Base-by-base conservation (phyloP, 345 rosid genomes). In the Eucalyptus cloeziana region DNA sequence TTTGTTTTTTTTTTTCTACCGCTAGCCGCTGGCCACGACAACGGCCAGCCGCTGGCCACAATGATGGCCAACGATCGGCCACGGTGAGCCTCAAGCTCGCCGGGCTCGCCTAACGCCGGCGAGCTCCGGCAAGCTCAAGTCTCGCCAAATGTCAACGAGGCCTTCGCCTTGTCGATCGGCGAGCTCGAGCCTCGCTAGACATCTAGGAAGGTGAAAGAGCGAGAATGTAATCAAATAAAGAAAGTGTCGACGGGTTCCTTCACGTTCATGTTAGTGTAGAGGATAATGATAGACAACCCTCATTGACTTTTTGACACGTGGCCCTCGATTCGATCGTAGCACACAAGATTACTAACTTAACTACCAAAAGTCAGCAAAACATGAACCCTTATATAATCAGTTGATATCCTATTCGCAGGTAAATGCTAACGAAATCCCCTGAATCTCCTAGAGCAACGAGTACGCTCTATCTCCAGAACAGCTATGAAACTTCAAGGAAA, bases 101-200 rank as follows among this genome's bases (percentile, higher is more conserved):
- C 17, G 0, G 0, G 56, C 56, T 51, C 9, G 0, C 56, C 0
- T 7, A 8, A 51, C 0, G 7, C 4, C 0, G 8, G 2, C 2
- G 2, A 51, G 21, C 10, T 52, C 4, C 0, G 8, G 2, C 2
- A 1, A 51, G 21, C 10, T 52, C 56, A 52, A 52, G 56, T 19
- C 4, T 52, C 0, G 4, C 24, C 4, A 52, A 7, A 52, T 0
- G 8, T 52, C 56, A 19, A 19, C 4, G 1, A 52, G 24, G 10
- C 10, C 10, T 52, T 0, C 0, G 2, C 24, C 9, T 0, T 52
- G 56, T 7, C 0, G 24, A 52, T 52, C 0, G 2, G 24, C 0
- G 8, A 1, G 56, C 24, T 3, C 1, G 2, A 17, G 22, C 56
- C 56, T 52, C 0, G 1, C 22, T 17, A 52, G 24, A 52, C 1